phyloP scores from a whole-genome alignment of 805 yeast genomes.

The Priceomyces medius region DNA sequence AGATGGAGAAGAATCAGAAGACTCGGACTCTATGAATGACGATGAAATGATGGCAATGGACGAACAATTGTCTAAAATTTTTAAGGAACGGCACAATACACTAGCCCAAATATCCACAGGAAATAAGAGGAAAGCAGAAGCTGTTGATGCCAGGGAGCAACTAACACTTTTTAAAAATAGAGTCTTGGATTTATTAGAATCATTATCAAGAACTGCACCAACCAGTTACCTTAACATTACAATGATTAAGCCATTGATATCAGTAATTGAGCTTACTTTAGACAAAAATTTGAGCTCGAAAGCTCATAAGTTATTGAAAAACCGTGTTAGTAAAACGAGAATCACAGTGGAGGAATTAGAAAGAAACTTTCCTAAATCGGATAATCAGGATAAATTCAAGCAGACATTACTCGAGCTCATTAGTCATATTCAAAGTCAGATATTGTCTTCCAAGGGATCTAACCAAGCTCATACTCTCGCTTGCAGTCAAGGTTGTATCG shows the following conservation, averaged over 20 bases:
- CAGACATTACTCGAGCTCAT: conserved; percentile 29
- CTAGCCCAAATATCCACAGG: conserved; percentile 52
- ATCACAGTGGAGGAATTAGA: conserved; percentile 21
- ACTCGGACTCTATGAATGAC: conserved; percentile 79
- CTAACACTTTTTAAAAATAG: conserved; percentile 77
- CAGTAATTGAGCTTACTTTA: conserved; percentile 61
- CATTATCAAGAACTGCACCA: conserved; percentile 50
- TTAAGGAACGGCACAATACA: conserved; percentile 76
- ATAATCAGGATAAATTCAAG: conserved; percentile 16
- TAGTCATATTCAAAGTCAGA: conserved; percentile 42
- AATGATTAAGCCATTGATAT: conserved; percentile 55
- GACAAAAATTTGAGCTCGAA: conserved; percentile 71
- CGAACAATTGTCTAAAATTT: conserved; percentile 75
- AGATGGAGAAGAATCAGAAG: conserved; percentile 41
- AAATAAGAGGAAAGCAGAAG: conserved; percentile 68
- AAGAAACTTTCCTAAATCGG: conserved; percentile 13
- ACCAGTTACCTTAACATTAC: conserved; percentile 39
- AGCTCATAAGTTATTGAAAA: conserved; percentile 69
- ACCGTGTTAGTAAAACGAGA: conserved; percentile 53
- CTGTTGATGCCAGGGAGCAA: conserved; percentile 74
- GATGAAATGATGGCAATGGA: conserved; percentile 96
- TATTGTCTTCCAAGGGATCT: conserved; percentile 40
- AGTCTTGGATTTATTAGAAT: conserved; percentile 72
- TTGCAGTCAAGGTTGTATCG: conserved; percentile 65
- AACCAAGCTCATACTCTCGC: conserved; percentile 54